Evolutionary conservation across 768 basidiomycete species (phyloP), one percentile per base, ranked within the genome.

Genomic region (Rhizopogon roseolus): DNA sequence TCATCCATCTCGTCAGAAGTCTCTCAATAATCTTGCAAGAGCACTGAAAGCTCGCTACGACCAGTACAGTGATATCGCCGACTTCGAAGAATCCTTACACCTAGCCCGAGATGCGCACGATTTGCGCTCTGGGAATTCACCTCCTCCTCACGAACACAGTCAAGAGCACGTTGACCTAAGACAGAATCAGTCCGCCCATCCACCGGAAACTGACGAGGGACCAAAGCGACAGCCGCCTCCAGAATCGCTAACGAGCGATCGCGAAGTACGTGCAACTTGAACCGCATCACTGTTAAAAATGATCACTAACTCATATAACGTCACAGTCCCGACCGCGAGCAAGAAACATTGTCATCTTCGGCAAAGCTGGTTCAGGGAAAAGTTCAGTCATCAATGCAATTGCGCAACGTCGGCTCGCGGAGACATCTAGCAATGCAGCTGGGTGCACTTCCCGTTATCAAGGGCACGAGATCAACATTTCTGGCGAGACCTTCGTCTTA

Each of bases 371-470:
- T 27, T 16, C 44, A 7, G 65, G 65, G 13, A 66, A 68, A 57
- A 66, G 65, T 49, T 66, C 65, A 17, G 41, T 25, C 6, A 68
- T 66, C 50, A 66, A 66, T 42, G 59, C 63, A 16, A 60, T 66
- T 36, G 57, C 65, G 13, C 44, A 22, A 17, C 32, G 39, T 16
- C 1, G 41, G 7, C 6, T 10, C 13, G 64, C 64, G 13, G 22
- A 0, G 1, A 42, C 57, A 27, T 59, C 61, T 13, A 52, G 54
- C 8, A 56, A 54, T 34, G 25, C 55, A 14, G 38, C 28, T 0
- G 59, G 54, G 17, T 68, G 66, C 52, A 68, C 66, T n/a, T 44
- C 29, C n/a, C 11, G 19, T 19, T 52, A 28, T 52, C 5, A 43
- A 50, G 13, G 2, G 38, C 61, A 7, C 10, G 53, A 16, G 52